Conservation (phyloP, 2,329 filamentous ascomycete species). For the Cercospora janseana region DNA sequence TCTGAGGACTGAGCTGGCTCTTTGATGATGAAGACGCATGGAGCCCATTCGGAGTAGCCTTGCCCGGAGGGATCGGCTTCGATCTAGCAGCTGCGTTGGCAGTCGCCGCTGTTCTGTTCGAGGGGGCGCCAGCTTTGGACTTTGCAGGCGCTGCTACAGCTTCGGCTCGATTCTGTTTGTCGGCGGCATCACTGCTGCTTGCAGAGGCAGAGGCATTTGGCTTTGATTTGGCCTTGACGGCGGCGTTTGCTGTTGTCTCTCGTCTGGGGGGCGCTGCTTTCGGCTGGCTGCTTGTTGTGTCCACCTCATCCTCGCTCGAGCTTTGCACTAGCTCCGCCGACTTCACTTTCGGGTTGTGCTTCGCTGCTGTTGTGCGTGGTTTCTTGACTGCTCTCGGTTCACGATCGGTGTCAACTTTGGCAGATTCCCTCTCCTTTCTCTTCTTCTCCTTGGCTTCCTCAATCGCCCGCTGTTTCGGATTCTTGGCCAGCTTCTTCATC, state of each 20-base stretch:
- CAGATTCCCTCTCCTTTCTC: constrained; percentile 42
- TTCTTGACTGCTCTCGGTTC: constrained; percentile 33
- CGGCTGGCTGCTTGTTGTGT: constrained; percentile 27
- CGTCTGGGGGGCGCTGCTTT: constrained; percentile 20
- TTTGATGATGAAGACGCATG: constrained; percentile 30
- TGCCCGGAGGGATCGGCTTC: constrained; percentile 24
- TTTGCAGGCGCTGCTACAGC: background rate
- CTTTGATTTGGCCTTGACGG: constrained; percentile 24
- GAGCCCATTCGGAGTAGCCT: constrained; percentile 31
- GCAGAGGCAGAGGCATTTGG: constrained; percentile 20
- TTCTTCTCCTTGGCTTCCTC: constrained; percentile 50
- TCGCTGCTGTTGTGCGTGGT: constrained; percentile 34
- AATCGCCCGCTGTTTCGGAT: constrained; percentile 37
- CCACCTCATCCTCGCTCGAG: constrained; percentile 46
- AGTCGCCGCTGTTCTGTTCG: constrained; percentile 3
- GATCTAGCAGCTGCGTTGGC: background rate
- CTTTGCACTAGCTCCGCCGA: constrained; percentile 55
- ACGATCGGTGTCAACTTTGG: constrained; percentile 32
- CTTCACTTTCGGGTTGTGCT: constrained; percentile 47
- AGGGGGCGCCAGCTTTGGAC: constrained; percentile 5
- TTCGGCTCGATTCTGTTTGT: constrained; percentile 22
- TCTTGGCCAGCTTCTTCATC: constrained; percentile 39
- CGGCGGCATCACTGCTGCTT: constrained; percentile 25
- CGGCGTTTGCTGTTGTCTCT: constrained; percentile 19
- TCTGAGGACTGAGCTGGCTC: constrained; percentile 40